phyloP scores from a whole-genome alignment of 768 basidiomycete species.

The Termitomyces sp. region DNA sequence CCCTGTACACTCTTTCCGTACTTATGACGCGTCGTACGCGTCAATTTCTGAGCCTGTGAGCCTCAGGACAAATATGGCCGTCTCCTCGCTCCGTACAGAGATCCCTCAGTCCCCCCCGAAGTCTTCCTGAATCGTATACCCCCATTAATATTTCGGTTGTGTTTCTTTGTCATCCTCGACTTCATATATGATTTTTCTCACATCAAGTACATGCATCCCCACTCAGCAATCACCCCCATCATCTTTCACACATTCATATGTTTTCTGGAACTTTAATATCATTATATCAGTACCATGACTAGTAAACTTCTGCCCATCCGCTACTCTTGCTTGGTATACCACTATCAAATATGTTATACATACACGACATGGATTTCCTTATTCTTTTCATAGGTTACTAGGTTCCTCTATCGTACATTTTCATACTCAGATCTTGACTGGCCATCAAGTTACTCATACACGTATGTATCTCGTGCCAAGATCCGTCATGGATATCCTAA shows the following conservation, averaged over 20 bases:
- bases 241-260: neutral
- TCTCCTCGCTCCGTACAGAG: slow-evolving; percentile 39
- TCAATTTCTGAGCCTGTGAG: slow-evolving; percentile 20
- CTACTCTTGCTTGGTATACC: neutral
- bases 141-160: neutral
- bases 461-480: neutral
- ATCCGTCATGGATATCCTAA: neutral
- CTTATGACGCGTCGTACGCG: slow-evolving; percentile 6
- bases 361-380: neutral
- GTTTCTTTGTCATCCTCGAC: neutral
- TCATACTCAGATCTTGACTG: neutral
- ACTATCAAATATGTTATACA: neutral
- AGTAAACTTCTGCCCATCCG: neutral
- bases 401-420: neutral
- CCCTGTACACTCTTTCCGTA: slow-evolving; percentile 1
- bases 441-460: neutral
- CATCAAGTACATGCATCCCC: neutral
- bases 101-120: slow-evolving; percentile 25
- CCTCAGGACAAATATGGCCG: slow-evolving; percentile 35
- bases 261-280: neutral
- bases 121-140: neutral
- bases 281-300: neutral
- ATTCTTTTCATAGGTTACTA: neutral
- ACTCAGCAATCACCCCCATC: neutral
- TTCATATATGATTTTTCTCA: neutral